Conservation (phyloP, 179 eudicot genomes). For the Carnegiea gigantea region DNA sequence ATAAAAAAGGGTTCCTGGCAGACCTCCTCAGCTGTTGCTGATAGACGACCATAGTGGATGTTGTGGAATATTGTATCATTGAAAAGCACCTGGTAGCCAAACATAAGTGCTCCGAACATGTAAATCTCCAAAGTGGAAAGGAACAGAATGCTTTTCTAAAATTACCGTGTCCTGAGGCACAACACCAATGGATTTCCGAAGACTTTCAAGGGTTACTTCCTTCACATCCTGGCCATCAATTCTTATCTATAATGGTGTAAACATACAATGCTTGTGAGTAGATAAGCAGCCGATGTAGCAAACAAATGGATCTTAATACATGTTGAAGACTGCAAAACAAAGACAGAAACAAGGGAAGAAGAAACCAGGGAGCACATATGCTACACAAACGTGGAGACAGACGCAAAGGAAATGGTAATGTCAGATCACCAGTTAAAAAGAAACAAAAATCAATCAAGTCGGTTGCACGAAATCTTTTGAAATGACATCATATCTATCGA, state of each 20-base stretch:
- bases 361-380: not conserved
- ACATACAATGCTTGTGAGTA: not conserved
- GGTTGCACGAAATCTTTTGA: not conserved
- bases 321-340: not conserved
- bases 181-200: conserved; percentile 77
- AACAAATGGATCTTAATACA: not conserved
- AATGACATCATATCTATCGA: not conserved
- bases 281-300: not conserved
- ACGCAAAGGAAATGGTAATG: not conserved
- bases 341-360: not conserved
- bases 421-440: not conserved
- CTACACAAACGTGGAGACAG: not conserved
- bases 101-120: conserved; percentile 1
- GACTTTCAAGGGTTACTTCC: conserved; percentile 74
- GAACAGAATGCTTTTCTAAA: conserved; percentile 1
- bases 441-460: not conserved
- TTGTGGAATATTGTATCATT: conserved; percentile 95
- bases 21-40: conserved; percentile 82
- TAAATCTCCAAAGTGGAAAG: not conserved
- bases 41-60: conserved; percentile 84
- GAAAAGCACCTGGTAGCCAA: conserved; percentile 72
- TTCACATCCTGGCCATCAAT: conserved; percentile 87
- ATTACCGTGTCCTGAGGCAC: conserved; percentile 97
- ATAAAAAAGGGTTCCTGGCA: not conserved
- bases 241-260: conserved; percentile 46